A percentile compares a stretch with the other conserved stretches of the same genome.
phyloP scores from a whole-genome alignment of 1,284 basidiomycete species.

The Singerocomus inundabilis region DNA sequence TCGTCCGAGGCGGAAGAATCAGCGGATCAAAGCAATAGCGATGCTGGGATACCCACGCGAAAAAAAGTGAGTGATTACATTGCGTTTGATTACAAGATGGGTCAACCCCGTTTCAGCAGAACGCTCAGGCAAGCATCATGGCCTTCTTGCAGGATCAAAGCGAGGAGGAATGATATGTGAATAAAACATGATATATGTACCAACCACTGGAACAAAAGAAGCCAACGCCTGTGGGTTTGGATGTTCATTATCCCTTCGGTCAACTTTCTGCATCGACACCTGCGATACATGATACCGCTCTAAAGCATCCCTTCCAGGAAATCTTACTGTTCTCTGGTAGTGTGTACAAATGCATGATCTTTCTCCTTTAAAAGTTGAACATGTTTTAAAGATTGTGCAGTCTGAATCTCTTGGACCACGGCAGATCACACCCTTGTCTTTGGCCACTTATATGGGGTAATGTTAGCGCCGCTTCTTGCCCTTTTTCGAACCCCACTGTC shows the following conservation, averaged over 20 bases:
- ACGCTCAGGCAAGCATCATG: conserved; percentile 61
- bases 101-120: conserved; percentile 31
- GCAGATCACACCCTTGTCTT: too few relatives aligned
- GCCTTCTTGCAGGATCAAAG: conserved; percentile 70
- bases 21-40: conserved; percentile 21
- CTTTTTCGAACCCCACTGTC: not conserved
- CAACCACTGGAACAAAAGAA: not conserved
- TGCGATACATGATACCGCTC: not conserved
- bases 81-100: conserved; percentile 11
- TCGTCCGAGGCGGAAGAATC: conserved; percentile 19
- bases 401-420: too few relatives aligned
- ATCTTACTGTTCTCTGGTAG: not conserved
- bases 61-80: conserved; percentile 35
- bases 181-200: not conserved
- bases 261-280: not conserved
- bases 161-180: conserved; percentile 34
- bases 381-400: not conserved
- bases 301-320: not conserved
- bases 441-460: not conserved
- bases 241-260: not conserved
- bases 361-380: not conserved
- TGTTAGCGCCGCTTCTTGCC: not conserved
- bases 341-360: not conserved
- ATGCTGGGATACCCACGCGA: conserved; percentile 38
- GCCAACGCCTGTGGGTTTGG: not conserved